Evolutionary conservation across 179 eudicot species (phyloP), one percentile per base, ranked within the genome.

Genomic region (Patellifolia procumbens): DNA sequence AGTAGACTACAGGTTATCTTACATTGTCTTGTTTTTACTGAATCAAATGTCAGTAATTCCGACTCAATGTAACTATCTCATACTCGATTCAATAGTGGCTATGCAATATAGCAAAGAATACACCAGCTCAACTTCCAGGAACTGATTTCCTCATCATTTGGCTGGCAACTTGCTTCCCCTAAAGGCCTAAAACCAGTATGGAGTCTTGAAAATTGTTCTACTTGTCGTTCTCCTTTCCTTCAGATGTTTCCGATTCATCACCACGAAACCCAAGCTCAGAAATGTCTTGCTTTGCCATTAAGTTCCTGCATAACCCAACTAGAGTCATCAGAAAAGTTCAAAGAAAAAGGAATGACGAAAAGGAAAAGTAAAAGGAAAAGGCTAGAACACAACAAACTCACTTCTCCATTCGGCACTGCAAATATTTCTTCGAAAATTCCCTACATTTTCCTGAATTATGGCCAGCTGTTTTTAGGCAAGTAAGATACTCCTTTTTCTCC

Each of bases 211-310:
- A 68, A 62, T 62, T 60, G 43, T 69, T 79, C 74, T 53, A 76
- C 34, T 71, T 70, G 60, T 52, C 74, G 49, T 70, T 56, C 5
- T 45, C 78, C 60, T 77, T 81, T 64, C 75, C 84, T 56, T 80
- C 77, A 24, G 83, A 69, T 74, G 83, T 78, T 84, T 87, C 89
- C 52, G 55, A 58, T 22, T 81, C 77, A 4, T 7, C 56, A 48
- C 86, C 89, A 69, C 83, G 80, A 77, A 94, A 94, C 48, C 97
- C 98, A 52, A 94, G 98, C 81, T 92, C 97, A 37, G 96, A 87
- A 91, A 94, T 83, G 67, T 94, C 92, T 82, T 94, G 98, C 89
- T 88, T 92, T 61, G 97, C 97, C 98, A 94, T 94, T 78, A 94
- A 82, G 81, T 94, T 94, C 90, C 96, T 94, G 88, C 83, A 80